Base-by-base conservation (phyloP, 495 filamentous ascomycete species). In the Trichoderma asperelloides region DNA sequence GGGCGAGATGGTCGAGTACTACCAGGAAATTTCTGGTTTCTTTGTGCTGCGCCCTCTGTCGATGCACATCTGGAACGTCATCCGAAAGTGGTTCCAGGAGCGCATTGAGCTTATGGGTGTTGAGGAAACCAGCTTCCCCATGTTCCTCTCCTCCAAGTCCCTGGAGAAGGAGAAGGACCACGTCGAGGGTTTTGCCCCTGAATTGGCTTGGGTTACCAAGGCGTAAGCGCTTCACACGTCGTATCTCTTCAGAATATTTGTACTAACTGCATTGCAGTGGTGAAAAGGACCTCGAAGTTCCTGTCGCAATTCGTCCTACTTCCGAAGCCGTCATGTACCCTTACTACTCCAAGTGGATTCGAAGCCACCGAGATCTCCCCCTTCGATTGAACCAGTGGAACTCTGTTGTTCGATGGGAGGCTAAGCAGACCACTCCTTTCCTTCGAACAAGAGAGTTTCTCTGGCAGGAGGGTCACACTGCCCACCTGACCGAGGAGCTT, bases 401-500 rank as follows among this genome's bases (percentile, higher is more conserved):
- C 82, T 94, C 89, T 8, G 94, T 97, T 64, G 94, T 97, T 41
- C 86, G 95, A 71, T 98, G 95, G 95, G 95, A 98, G 79, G 96
- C 96, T 74, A 97, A 98, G 81, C 90, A 98, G 74, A 93, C 94
- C 27, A 93, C 93, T 73, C 95, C 95, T 7, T 97, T 98, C 82
- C 80, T 98, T 27, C 82, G 95, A 68, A 92, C 93, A 63, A 80
- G 95, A 71, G 95, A 98, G 75, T 98, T 98, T 78, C 79, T 97
- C 60, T 98, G 95, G 95, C 96, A 98, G 75, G 95, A 98, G 78
- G 96, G 95, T 39, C 95, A 98, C 80, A 98, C 95, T 18, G 95
- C 95, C 13, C 93, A 97, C 78, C 75, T 97, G 67, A 94, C 88
- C 8, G 83, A 93, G 72, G 80, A 88, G 65, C 82, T 82, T 62